Conservation (phyloP, 2,329 filamentous ascomycete species). For the Claviceps paspali region DNA sequence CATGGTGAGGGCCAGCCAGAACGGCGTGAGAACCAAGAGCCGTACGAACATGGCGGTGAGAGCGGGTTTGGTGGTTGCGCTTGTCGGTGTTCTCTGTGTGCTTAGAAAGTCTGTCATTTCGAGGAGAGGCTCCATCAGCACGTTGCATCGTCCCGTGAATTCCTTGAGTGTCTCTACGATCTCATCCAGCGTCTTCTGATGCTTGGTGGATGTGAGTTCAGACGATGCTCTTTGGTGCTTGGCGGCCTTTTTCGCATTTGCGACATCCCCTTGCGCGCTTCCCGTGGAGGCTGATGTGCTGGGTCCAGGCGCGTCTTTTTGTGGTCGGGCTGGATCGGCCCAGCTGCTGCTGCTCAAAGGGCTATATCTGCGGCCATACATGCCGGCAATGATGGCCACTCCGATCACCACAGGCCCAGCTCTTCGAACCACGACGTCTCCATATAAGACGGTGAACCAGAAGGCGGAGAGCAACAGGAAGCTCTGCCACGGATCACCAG, state of each 20-base stretch:
- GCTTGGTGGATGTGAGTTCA: conserved; percentile 51
- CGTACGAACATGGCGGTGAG: conserved; percentile 81
- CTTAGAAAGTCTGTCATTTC: conserved; percentile 86
- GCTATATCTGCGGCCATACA: conserved; percentile 84
- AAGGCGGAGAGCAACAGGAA: conserved; percentile 76
- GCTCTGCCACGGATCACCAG: conserved; percentile 89
- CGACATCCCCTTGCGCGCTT: conserved; percentile 11
- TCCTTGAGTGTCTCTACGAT: conserved; percentile 88
- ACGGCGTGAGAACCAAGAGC: conserved; percentile 71
- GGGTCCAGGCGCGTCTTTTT: conserved; percentile 13
- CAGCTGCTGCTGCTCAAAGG: conserved; percentile 77
- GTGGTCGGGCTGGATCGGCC: conserved; percentile 30
- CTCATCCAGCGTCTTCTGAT: conserved; percentile 91
- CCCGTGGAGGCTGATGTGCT: conserved; percentile 8
- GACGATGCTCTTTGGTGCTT: conserved; percentile 31
- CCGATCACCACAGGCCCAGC: conserved; percentile 76
- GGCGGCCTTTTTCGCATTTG: conserved; percentile 14
- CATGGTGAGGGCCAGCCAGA: conserved; percentile 74
- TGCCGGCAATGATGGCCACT: conserved; percentile 64
- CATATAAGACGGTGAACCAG: conserved; percentile 78
- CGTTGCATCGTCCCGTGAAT: conserved; percentile 83
- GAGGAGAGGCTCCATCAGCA: conserved; percentile 76
- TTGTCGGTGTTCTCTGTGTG: conserved; percentile 78
- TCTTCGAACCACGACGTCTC: conserved; percentile 64
- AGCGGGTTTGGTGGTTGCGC: conserved; percentile 78